phyloP scores from a whole-genome alignment of 169 alveolate species.

The Theileria parva region DNA sequence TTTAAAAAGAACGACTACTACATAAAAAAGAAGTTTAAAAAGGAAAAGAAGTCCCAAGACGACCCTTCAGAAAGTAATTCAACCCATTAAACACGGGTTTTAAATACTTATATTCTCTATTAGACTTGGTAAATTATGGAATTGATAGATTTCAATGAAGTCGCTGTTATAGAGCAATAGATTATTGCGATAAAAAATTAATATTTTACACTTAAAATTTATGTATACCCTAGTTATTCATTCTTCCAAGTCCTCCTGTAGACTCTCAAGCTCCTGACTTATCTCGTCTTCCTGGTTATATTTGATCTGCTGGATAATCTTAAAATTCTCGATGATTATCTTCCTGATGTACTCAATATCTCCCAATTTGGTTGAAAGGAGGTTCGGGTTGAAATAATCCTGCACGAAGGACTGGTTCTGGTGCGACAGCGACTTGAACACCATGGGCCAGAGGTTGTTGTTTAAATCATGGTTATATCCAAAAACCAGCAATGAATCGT shows the following conservation, averaged over 20 bases:
- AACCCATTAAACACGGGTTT: not conserved
- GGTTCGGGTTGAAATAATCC: conserved; percentile 50
- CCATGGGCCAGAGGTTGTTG: conserved; percentile 66
- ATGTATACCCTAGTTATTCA: not conserved
- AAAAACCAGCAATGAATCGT: conserved; percentile 17
- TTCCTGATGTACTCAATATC: not conserved
- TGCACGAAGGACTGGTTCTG: conserved; percentile 27
- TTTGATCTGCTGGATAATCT: not conserved
- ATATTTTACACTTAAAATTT: not conserved
- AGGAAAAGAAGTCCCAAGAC: not conserved
- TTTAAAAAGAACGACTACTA: conserved; percentile 67
- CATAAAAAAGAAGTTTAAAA: conserved; percentile 23
- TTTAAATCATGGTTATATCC: conserved; percentile 57
- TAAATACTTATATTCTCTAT: not conserved
- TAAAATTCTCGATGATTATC: not conserved
- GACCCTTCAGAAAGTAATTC: not conserved
- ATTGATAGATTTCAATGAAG: conserved; percentile 22
- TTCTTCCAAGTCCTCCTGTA: not conserved
- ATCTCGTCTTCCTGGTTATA: not conserved
- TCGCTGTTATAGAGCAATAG: conserved; percentile 20
- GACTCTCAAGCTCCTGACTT: not conserved
- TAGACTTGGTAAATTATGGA: not conserved
- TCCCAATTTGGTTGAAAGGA: conserved; percentile 12
- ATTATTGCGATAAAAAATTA: not conserved
- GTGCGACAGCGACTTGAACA: conserved; percentile 53